Conservation (phyloP, 176 grass and related monocot genomes). For the Eragrostis curvula region DNA sequence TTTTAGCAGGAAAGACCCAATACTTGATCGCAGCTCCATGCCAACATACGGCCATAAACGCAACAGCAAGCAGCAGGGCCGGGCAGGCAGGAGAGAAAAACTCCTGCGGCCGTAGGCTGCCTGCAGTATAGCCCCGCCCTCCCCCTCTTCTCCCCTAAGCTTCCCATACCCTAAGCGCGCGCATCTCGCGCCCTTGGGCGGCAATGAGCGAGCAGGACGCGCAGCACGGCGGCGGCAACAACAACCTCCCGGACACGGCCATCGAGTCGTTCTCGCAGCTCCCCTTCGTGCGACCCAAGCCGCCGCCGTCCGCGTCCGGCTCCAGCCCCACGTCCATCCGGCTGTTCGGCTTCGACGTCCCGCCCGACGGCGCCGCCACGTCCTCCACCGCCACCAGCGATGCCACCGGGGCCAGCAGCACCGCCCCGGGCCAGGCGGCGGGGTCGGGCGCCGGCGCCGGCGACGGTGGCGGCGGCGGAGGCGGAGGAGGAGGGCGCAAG, state of each 20-base stretch:
- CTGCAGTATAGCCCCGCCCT: not conserved
- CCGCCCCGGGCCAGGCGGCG: not conserved
- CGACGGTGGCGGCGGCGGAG: conserved; percentile 25
- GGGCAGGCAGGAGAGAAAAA: conserved; percentile 33
- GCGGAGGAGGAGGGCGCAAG: conserved; percentile 59
- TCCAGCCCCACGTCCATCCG: conserved; percentile 59
- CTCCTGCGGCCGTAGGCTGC: conserved; percentile 28
- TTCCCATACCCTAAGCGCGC: conserved; percentile 19
- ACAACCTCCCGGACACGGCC: conserved; percentile 36
- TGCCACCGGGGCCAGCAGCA: conserved; percentile 4
- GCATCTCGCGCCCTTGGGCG: not conserved
- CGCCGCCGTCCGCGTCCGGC: conserved; percentile 6
- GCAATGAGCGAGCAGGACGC: conserved; percentile 79
- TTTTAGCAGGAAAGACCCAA: conserved; percentile 32
- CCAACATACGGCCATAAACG: conserved; percentile 30
- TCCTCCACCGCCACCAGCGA: conserved; percentile 37
- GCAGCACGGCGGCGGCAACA: conserved; percentile 32
- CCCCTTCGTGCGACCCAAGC: conserved; percentile 64
- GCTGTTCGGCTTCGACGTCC: conserved; percentile 85
- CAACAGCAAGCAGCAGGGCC: conserved; percentile 26
- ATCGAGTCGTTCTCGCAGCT: conserved; percentile 91
- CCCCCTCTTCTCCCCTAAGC: no score
- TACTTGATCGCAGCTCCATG: conserved; percentile 30
- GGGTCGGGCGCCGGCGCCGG: no score
- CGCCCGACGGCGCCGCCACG: conserved; percentile 41